Base-by-base conservation (phyloP, 805 yeast species). In the Barnettozyma pratensis region DNA sequence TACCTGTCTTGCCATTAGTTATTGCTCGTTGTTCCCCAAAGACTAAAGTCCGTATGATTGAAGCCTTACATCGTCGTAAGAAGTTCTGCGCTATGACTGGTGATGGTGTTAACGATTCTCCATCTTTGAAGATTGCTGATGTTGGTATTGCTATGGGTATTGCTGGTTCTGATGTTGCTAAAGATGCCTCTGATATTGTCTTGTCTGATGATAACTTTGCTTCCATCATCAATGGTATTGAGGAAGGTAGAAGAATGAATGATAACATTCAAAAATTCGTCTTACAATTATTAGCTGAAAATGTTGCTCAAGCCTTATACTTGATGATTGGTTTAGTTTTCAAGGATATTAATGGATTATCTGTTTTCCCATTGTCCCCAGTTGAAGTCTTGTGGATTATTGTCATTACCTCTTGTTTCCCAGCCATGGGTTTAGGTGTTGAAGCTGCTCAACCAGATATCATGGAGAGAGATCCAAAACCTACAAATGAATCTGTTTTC, bases 141-240 rank as follows among this genome's bases (percentile, higher is more conserved):
- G 87, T 85, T 48, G 92, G 92, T 55, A 84, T 85, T 64, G 89
- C 92, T 9, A 85, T 85, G 92, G 92, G 92, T 42, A 71, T 80
- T 68, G 78, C 83, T 52, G 92, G 92, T 5, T 81, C 87, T 10
- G 92, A 85, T 69, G 92, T 85, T 38, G 92, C 92, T n/a, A 85
- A 85, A 63, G 88, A 85, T 63, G 89, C 90, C 6, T 75, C 86
- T 41, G 92, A 85, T 64, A 83, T 85, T 64, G 87, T 85, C 14
- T 72, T 85, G 44, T 75, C 85, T 26, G 92, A 85, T 63, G 83
- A 86, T 68, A 85, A 85, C 64, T 85, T 85, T 66, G 87, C 91
- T 5, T 83, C 91, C 14, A 85, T 85, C 61, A 73, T 84, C 47
- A 81, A 82, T 63, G 92, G 89, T 11, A 77, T 85, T 49, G 89